These are phyloP conservation scores for Silene vulgaris DNA, from an alignment of 179 eudicot species.

Conservation along the genomic window DNA sequence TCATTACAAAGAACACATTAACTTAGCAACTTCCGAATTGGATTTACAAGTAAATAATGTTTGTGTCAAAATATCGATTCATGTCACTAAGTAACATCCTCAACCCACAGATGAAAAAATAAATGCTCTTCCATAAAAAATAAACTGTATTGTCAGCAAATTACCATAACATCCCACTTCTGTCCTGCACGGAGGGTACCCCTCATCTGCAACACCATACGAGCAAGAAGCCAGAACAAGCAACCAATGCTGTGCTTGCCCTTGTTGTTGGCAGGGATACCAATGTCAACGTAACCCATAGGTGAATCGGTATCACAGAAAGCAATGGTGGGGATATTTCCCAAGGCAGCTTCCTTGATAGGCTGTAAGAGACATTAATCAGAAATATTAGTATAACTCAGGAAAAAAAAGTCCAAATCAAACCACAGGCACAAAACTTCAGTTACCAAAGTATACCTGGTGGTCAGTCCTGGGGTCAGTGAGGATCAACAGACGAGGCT, in stretches of 20 bases:
- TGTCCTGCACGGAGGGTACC: constrained; percentile 57
- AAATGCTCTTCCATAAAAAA: too few relatives aligned
- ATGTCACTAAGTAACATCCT: too few relatives aligned
- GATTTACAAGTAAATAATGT: too few relatives aligned
- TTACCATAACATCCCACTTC: constrained; percentile 76
- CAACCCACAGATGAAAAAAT: too few relatives aligned
- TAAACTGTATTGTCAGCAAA: background rate
- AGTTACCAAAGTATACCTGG: constrained; percentile 37
- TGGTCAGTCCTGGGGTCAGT: constrained; percentile 85
- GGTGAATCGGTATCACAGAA: constrained; percentile 88
- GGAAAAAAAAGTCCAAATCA: background rate
- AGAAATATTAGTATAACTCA: background rate
- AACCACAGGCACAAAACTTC: background rate
- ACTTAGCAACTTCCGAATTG: too few relatives aligned
- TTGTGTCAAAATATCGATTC: too few relatives aligned
- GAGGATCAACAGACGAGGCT: constrained; percentile 57
- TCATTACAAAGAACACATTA: background rate
- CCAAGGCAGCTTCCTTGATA: constrained; percentile 66
- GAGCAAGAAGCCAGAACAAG: constrained; percentile 63
- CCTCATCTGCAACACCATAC: constrained; percentile 84
- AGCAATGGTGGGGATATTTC: constrained; percentile 75
- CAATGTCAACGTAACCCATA: constrained; percentile 70
- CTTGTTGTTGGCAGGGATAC: constrained; percentile 81
- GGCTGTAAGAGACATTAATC: constrained; percentile 38
- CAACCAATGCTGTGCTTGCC: constrained; percentile 79